Conservation (phyloP, 2,329 filamentous ascomycete species). For the Pleomassaria siparia region DNA sequence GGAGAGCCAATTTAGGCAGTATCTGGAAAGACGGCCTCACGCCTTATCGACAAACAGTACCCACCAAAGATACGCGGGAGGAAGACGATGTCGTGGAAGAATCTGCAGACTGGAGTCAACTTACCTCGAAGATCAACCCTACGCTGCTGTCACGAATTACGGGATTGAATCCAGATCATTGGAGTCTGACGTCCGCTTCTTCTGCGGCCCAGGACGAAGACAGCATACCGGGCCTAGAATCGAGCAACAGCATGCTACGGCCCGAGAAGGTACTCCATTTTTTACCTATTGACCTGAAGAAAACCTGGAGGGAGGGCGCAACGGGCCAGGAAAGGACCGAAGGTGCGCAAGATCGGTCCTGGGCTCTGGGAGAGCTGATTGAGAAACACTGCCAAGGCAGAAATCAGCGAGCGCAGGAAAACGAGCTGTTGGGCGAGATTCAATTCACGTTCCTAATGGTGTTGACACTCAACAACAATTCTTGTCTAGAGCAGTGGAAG, state of each 20-base stretch:
- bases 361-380: conserved; percentile 60
- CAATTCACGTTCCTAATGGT: conserved; percentile 66
- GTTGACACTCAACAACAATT: conserved; percentile 65
- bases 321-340: conserved; percentile 64
- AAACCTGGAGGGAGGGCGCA: conserved; percentile 63
- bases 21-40: conserved; percentile 57
- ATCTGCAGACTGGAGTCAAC: conserved; percentile 54
- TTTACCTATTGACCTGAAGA: conserved; percentile 61
- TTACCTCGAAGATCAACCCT: conserved; percentile 56
- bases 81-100: conserved; percentile 44
- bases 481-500: conserved; percentile 68
- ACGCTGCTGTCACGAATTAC: conserved; percentile 54
- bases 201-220: conserved; percentile 59
- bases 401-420: conserved; percentile 26
- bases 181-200: conserved; percentile 61
- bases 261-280: conserved; percentile 52
- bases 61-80: conserved; percentile 25
- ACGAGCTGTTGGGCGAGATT: conserved; percentile 57
- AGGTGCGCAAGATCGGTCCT: conserved; percentile 63
- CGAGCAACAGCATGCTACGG: conserved; percentile 29
- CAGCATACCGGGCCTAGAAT: conserved; percentile 59
- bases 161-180: conserved; percentile 50
- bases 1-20: conserved; percentile 58
- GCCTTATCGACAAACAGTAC: conserved; percentile 50
- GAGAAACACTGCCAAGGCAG: conserved; percentile 42